Base-by-base conservation (phyloP, 2,329 filamentous ascomycete species). In the Ophiocordyceps camponoti-saundersi region DNA sequence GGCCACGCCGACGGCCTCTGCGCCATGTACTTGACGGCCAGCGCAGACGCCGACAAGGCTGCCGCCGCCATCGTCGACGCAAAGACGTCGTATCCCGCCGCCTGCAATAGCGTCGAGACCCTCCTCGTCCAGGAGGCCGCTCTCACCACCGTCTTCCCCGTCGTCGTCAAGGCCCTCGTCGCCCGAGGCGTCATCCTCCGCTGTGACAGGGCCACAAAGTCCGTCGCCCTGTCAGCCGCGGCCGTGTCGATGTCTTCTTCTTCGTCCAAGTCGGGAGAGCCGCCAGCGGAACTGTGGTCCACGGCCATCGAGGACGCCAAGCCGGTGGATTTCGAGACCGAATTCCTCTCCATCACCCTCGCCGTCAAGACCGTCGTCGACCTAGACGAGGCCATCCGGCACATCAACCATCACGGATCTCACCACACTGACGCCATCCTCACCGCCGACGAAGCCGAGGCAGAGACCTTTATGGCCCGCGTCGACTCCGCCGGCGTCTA, bases 1-100 rank as follows among this genome's bases (percentile, higher is more conserved):
- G 92, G 92, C 51, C 92, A 98, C 61, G 92, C 92, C 22, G 92
- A 98, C 61, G 92, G 92, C 34, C 74, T 96, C 48, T 98, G 92
- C 67, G 77, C 80, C 51, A 79, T 87, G 51, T 98, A 92, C 64
- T 72, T 98, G 46, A 84, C 92, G 56, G 70, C 72, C 12, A 85
- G 87, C 48, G 89, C 85, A 44, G 82, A 93, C 55, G 65, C 71
- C 39, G 67, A 73, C 42, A 81, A 85, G 65, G 85, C 87, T 13
- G 73, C 76, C 20, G 77, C 78, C 51, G 82, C 95, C 47, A 70
- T 96, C 44, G 71, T 95, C 47, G 92, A 98, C 65, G 84, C 90
- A 44, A 98, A 98, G 67, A 88, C 85, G 23, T 85, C 82, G 63
- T 98, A 98, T 59, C 87, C 90, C 1, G 92, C 92, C 36, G 92